Evolutionary conservation across 2,329 filamentous ascomycete genomes (phyloP).

Genomic region (Diaporthe eres): DNA sequence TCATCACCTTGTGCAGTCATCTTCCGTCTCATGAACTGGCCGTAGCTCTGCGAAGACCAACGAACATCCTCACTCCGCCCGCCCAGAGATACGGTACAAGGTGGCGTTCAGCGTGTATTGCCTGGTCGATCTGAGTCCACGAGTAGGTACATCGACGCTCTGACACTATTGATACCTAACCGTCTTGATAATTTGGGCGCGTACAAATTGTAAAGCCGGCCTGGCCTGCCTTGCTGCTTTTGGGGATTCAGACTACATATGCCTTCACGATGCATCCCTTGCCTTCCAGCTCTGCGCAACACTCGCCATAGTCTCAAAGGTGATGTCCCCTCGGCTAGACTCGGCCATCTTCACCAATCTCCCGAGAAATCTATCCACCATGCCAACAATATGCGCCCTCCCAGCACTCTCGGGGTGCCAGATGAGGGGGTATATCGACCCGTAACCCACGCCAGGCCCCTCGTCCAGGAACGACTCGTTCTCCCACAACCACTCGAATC

Average conservation of each 20-base stretch:
- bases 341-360: slow-evolving; percentile 55
- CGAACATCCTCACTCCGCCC: not conserved
- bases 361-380: slow-evolving; percentile 60
- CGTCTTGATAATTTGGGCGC: not conserved
- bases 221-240: not conserved
- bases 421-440: slow-evolving; percentile 60
- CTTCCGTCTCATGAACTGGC: not conserved
- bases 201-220: not conserved
- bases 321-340: slow-evolving; percentile 1
- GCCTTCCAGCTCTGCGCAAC: slow-evolving; percentile 15
- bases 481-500: slow-evolving; percentile 69
- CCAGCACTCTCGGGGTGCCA: slow-evolving; percentile 72
- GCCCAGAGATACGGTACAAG: not conserved
- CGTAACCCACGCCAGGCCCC: slow-evolving; percentile 1
- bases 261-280: not conserved
- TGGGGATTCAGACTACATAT: not conserved
- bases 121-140: not conserved
- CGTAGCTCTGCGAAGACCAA: not conserved
- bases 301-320: slow-evolving; percentile 14
- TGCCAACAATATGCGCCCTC: slow-evolving; percentile 71
- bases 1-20: not conserved
- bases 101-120: not conserved
- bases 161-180: not conserved
- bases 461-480: slow-evolving; percentile 54
- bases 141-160: not conserved